A percentile compares a stretch with the other conserved stretches of the same genome.
phyloP scores from a whole-genome alignment of 2,329 filamentous ascomycete species.

The Pestalotiopsis fici region DNA sequence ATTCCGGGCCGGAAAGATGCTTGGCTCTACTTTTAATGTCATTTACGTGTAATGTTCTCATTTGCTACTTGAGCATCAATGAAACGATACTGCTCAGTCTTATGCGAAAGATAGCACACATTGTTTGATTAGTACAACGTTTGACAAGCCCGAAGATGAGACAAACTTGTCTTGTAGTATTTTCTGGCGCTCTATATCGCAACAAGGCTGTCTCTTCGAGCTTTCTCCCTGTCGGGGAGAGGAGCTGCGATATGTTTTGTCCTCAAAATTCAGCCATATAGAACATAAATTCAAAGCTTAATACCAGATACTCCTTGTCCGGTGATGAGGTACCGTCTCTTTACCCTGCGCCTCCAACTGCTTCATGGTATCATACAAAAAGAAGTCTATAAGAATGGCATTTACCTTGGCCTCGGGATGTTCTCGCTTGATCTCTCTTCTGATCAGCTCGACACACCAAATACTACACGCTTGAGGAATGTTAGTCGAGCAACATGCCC shows the following conservation, averaged over 20 bases:
- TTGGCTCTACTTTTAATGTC: too few species aligned
- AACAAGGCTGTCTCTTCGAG: not conserved
- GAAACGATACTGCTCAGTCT: too few species aligned
- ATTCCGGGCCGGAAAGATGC: too few species aligned
- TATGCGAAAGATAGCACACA: too few species aligned
- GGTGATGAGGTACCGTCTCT: constrained; percentile 76
- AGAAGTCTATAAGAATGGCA: constrained; percentile 94
- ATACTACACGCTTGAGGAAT: constrained; percentile 73
- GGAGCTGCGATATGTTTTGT: not conserved
- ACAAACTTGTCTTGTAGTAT: too few species aligned
- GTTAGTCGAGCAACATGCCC: not conserved
- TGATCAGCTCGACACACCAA: constrained; percentile 91
- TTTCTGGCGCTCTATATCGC: too few species aligned
- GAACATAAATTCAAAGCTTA: constrained; percentile 37
- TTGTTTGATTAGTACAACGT: too few species aligned
- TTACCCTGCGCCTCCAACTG: constrained; percentile 67
- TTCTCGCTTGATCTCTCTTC: constrained; percentile 72
- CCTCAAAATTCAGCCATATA: not conserved
- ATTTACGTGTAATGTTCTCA: too few species aligned
- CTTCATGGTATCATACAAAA: constrained; percentile 94
- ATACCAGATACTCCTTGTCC: constrained; percentile 95
- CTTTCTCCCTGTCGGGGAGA: not conserved
- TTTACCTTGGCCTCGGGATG: constrained; percentile 77
- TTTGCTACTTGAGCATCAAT: too few species aligned
- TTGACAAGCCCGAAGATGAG: too few species aligned